These are phyloP conservation scores for Dichomitus squalens DNA, from an alignment of 1,284 basidiomycete species.

Conservation along the genomic window DNA sequence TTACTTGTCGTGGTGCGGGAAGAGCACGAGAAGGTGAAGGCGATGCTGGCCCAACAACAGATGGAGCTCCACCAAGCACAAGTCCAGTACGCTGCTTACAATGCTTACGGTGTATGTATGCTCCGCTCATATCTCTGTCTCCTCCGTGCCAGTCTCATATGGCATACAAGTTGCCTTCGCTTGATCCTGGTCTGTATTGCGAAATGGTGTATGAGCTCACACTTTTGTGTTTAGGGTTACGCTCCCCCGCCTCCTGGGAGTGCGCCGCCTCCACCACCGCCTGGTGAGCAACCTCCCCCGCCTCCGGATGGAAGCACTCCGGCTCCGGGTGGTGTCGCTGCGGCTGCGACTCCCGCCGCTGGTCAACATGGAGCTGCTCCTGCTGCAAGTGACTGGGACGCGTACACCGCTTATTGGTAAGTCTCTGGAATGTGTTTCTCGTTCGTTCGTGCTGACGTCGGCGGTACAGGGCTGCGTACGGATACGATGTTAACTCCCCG, in stretches of 20 bases:
- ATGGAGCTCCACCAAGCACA: constrained; percentile 84
- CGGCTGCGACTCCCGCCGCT: constrained; percentile 3
- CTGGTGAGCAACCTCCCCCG: constrained; percentile 63
- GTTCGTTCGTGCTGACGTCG: constrained; percentile 7
- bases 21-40: constrained; percentile 83
- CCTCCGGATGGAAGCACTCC: constrained; percentile 49
- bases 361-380: constrained; percentile 44
- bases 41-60: constrained; percentile 66
- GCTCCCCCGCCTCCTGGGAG: constrained; percentile 61
- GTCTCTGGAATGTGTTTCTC: constrained; percentile 22
- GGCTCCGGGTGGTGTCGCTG: constrained; percentile 35
- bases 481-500: constrained; percentile 84
- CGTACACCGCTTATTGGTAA: constrained; percentile 74
- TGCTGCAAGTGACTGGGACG: constrained; percentile 56
- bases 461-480: constrained; percentile 74
- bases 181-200: constrained; percentile 32
- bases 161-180: constrained; percentile 26
- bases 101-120: constrained; percentile 58
- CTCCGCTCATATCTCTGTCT: constrained; percentile 28
- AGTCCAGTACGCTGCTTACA: constrained; percentile 75
- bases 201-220: constrained; percentile 29
- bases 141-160: constrained; percentile 17
- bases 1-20: constrained; percentile 82
- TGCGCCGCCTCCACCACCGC: constrained; percentile 62
- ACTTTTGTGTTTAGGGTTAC: constrained; percentile 50